Conservation (phyloP, 495 filamentous ascomycete genomes). For the Aspergillus sparsus region DNA sequence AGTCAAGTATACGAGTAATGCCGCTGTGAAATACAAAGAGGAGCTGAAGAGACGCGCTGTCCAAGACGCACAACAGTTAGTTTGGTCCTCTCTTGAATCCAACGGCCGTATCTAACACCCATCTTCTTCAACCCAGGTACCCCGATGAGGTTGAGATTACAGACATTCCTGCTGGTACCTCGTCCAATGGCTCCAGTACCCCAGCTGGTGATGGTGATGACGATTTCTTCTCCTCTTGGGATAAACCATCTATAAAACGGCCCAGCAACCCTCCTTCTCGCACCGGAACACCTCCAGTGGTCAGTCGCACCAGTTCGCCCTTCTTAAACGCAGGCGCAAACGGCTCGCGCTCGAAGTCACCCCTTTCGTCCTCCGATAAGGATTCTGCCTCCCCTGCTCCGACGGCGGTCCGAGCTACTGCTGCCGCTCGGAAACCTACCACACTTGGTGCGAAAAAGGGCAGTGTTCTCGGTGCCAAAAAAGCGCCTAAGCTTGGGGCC, state of each 20-base stretch:
- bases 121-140: slow-evolving; percentile 56
- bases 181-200: slow-evolving; percentile 64
- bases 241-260: slow-evolving; percentile 95
- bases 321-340: slow-evolving; percentile 76
- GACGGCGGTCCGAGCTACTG: slow-evolving; percentile 68
- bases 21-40: slow-evolving; percentile 94
- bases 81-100: slow-evolving; percentile 7
- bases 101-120: slow-evolving; percentile 17
- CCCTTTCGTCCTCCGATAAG: slow-evolving; percentile 65
- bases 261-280: slow-evolving; percentile 92
- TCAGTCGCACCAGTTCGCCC: slow-evolving; percentile 82
- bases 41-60: slow-evolving; percentile 83
- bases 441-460: slow-evolving; percentile 67
- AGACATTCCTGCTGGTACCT: slow-evolving; percentile 62
- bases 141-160: slow-evolving; percentile 84
- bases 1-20: slow-evolving; percentile 90
- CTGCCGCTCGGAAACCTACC: slow-evolving; percentile 73
- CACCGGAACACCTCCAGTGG: slow-evolving; percentile 81
- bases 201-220: slow-evolving; percentile 77
- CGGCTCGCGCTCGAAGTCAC: slow-evolving; percentile 76
- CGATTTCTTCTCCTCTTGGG: slow-evolving; percentile 99
- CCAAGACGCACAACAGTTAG: slow-evolving; percentile 76
- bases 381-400: slow-evolving; percentile 48
- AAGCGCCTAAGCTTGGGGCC: slow-evolving; percentile 79
- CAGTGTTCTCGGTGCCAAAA: slow-evolving; percentile 88